Evolutionary conservation across 1,139 yeast species (phyloP).

Genomic region (Ogataea hybrid): DNA sequence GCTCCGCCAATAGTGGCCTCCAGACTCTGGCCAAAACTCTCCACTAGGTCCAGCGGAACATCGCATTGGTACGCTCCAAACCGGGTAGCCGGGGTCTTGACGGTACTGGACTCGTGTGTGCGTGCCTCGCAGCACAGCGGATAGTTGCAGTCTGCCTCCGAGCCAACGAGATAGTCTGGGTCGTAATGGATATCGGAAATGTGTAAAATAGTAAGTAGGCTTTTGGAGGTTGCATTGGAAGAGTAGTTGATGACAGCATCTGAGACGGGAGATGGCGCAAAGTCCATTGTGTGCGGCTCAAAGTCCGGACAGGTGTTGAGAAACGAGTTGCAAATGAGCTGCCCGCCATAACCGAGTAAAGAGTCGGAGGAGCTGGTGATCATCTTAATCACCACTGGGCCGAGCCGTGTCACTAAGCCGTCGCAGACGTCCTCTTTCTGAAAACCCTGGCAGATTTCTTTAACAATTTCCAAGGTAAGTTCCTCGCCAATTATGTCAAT

Average conservation of each 20-base stretch:
- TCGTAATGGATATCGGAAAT: conserved; percentile 3
- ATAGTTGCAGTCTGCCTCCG: conserved; percentile 2
- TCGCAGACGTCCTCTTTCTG: not conserved
- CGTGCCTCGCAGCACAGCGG: conserved; percentile 2
- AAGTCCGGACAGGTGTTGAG: conserved; percentile 1
- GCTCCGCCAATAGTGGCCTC: not conserved
- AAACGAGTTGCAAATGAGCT: conserved; percentile 1
- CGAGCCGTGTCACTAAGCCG: not conserved
- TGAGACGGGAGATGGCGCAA: not conserved
- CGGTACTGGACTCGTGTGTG: not conserved
- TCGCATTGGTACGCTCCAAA: conserved; percentile 1
- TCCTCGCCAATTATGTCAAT: conserved; percentile 1
- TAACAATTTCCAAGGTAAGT: not conserved
- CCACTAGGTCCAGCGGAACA: not conserved
- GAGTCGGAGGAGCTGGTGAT: conserved; percentile 1
- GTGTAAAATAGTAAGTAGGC: not conserved
- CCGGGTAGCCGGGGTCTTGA: not conserved
- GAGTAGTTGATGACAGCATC: not conserved
- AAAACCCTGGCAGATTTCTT: not conserved
- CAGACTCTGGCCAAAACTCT: conserved; percentile 1
- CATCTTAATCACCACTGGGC: not conserved
- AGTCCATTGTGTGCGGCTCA: conserved; percentile 1
- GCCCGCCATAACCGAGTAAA: not conserved
- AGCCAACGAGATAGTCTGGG: not conserved
- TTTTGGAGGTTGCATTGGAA: not conserved